Percentiles rank a stretch among this genome's conserved stretches.
Evolutionary conservation across 305 asterid genomes (phyloP).

Genomic region (Galium porrigens): DNA sequence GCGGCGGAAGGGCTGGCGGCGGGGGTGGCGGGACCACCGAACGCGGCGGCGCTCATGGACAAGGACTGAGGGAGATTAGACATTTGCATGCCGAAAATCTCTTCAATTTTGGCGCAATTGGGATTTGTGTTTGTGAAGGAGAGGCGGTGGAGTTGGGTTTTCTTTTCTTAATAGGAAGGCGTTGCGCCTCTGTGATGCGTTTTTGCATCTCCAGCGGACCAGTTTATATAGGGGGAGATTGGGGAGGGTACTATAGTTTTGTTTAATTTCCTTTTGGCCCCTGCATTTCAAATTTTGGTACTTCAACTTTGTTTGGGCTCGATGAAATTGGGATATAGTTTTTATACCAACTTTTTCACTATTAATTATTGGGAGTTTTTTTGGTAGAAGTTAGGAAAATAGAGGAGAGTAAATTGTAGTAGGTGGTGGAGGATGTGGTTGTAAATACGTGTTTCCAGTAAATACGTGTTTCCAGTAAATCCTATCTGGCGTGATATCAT

Average conservation of each 20-base stretch:
- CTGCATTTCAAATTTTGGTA: background rate
- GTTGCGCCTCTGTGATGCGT: background rate
- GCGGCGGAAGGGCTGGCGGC: conserved; percentile 20
- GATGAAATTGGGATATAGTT: too few relatives aligned
- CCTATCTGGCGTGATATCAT: too few relatives aligned
- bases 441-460: too few relatives aligned
- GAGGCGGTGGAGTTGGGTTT: background rate
- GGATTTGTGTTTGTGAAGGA: background rate
- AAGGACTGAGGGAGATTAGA: conserved; percentile 22
- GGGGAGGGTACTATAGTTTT: too few relatives aligned
- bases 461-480: too few relatives aligned
- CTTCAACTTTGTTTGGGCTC: too few relatives aligned
- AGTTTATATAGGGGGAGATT: background rate
- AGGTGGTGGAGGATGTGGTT: too few relatives aligned
- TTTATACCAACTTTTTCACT: too few relatives aligned
- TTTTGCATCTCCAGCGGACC: background rate
- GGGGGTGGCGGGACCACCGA: conserved; percentile 16
- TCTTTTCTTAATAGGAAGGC: background rate
- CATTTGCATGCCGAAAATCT: conserved; percentile 11
- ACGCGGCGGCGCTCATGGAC: conserved; percentile 23
- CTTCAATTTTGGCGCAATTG: background rate
- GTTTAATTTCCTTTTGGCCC: background rate
- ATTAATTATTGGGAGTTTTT: too few relatives aligned
- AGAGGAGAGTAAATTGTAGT: too few relatives aligned
- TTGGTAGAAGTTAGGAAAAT: too few relatives aligned